A percentile compares a stretch with the other conserved stretches of the same genome.
phyloP scores from a whole-genome alignment of 139 green algal genomes.

The Zygnema cylindricum region DNA sequence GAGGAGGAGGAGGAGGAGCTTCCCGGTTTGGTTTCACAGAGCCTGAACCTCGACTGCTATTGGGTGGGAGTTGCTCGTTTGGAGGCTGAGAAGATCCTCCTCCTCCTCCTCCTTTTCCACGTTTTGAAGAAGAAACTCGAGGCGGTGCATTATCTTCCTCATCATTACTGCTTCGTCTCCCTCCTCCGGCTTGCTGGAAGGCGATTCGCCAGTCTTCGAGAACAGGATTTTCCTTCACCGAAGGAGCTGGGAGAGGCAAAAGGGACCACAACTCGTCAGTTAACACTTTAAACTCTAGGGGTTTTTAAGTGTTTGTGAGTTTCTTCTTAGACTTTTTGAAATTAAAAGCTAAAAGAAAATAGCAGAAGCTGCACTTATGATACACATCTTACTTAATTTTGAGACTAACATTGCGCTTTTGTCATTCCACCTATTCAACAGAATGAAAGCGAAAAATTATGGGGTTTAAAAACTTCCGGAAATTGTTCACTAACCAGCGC shows the following conservation, averaged over 20 bases:
- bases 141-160: not conserved
- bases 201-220: conserved; percentile 18
- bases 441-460: too few species aligned
- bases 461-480: too few species aligned
- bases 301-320: too few species aligned
- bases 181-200: not conserved
- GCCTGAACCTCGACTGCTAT: not conserved
- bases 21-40: not conserved
- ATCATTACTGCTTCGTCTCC: not conserved
- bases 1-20: not conserved
- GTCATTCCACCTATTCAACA: too few species aligned
- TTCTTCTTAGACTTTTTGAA: too few species aligned
- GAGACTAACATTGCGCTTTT: not conserved
- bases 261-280: too few species aligned
- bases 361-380: too few species aligned
- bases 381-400: too few species aligned
- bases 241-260: not conserved
- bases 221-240: conserved; percentile 7
- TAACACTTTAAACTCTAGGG: too few species aligned
- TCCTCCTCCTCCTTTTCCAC: not conserved
- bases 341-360: too few species aligned
- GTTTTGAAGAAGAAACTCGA: not conserved
- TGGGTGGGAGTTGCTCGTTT: not conserved
- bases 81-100: not conserved
- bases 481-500: too few species aligned